phyloP scores from a whole-genome alignment of 495 filamentous ascomycete genomes.

The Podospora pseudoanserina region DNA sequence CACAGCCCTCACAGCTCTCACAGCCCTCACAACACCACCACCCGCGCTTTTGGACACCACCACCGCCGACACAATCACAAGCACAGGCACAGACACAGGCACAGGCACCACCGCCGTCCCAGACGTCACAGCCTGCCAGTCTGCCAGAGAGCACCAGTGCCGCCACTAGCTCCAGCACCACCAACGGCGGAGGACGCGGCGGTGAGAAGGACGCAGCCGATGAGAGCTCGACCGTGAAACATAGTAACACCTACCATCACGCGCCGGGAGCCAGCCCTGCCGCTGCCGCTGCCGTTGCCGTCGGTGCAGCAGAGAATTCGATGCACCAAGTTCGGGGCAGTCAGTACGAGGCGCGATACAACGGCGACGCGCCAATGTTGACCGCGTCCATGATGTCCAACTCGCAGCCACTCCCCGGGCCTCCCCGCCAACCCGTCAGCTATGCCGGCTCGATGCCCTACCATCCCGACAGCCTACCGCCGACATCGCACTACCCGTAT shows the following conservation, averaged over 20 bases:
- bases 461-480: slow-evolving; percentile 47
- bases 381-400: slow-evolving; percentile 46
- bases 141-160: slow-evolving; percentile 5
- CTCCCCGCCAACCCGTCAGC: slow-evolving; percentile 46
- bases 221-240: slow-evolving; percentile 20
- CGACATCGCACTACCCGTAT: slow-evolving; percentile 55
- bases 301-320: slow-evolving; percentile 1
- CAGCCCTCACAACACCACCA: slow-evolving; percentile 17
- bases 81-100: slow-evolving; percentile 1
- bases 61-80: slow-evolving; percentile 4
- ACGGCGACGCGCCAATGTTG: slow-evolving; percentile 24
- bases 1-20: slow-evolving; percentile 15
- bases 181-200: slow-evolving; percentile 18
- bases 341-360: slow-evolving; percentile 27
- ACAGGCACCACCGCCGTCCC: not conserved
- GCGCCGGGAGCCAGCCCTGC: slow-evolving; percentile 16
- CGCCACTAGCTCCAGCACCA: slow-evolving; percentile 6
- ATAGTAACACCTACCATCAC: slow-evolving; percentile 14
- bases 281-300: slow-evolving; percentile 8
- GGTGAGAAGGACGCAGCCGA: slow-evolving; percentile 21
- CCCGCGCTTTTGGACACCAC: not conserved
- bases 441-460: slow-evolving; percentile 57
- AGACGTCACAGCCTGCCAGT: slow-evolving; percentile 4
- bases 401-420: slow-evolving; percentile 41
- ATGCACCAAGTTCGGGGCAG: slow-evolving; percentile 12